Base-by-base conservation (phyloP, 768 basidiomycete species). In the Calocybe cyanea region DNA sequence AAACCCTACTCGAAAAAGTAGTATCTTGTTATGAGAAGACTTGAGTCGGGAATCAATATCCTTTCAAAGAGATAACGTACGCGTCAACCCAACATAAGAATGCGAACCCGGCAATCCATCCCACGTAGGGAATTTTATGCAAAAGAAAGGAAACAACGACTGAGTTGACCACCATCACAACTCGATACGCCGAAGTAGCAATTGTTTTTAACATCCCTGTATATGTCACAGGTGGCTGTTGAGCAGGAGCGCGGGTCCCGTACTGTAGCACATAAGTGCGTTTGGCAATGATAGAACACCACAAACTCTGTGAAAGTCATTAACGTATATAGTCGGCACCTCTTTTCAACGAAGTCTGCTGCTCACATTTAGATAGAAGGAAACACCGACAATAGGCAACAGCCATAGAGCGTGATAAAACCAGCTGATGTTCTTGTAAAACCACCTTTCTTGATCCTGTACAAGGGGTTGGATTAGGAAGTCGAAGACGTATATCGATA, bases 21-120 rank as follows among this genome's bases (percentile, higher is more conserved):
- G 63, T 91, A 93, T 38, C 89, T 91, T 54, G 17, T 38, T 31
- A 4, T n/a, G 15, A 39, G 13, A 18, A 24, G 20, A 32, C n/a
- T 19, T 28, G 21, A 36, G 37, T 10, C 31, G 11, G 20, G 24
- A 21, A 18, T 15, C 21, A 18, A 7, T 18, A 38, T 4, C 21
- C 28, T 25, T 30, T 19, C 13, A 17, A 41, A 19, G 1, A 32
- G 31, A 19, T 24, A 3, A 85, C 89, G 75, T 63, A 92, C 85
- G 91, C 75, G 61, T 93, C 84, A 36, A 92, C 74, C 85, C 91
- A 90, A 57, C 87, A 92, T 47, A 91, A 65, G 58, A 91, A 93
- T 4, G 78, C 60, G 58, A 91, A 87, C 20, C 80, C 77, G 4
- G 75, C 63, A 1, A 70, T 48, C 0, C 76, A 69, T 7, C 92